Conservation (phyloP, 176 grass and related monocot genomes). For the Bolboschoenus planiculmis region DNA sequence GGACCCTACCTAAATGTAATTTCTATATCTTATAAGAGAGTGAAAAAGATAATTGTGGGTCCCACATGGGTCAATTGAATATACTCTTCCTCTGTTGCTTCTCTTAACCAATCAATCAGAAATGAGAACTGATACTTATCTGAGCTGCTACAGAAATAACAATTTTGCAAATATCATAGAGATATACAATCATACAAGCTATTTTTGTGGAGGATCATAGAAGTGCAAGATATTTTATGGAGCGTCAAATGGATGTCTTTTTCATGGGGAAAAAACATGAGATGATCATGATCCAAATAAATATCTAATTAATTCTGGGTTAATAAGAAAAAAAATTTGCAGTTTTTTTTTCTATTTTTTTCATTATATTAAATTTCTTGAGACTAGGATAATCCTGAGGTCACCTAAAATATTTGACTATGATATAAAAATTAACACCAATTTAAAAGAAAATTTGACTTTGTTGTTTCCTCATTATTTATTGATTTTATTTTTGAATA, state of each 20-base stretch:
- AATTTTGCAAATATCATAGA: neutral
- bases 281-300: neutral
- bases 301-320: neutral
- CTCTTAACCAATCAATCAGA: neutral
- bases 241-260: neutral
- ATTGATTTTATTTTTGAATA: neutral
- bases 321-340: neutral
- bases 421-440: neutral
- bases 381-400: neutral
- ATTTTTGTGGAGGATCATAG: too few species aligned
- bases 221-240: neutral
- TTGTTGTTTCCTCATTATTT: neutral
- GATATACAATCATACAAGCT: too few species aligned
- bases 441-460: neutral
- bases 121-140: neutral
- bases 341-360: neutral
- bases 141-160: neutral
- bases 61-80: neutral
- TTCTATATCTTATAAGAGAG: neutral
- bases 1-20: neutral
- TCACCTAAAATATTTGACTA: neutral
- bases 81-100: neutral
- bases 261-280: neutral
- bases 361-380: neutral
- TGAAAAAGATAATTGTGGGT: neutral